Conservation (phyloP, 1,139 yeast species). For the Geotrichum klebahnii region DNA sequence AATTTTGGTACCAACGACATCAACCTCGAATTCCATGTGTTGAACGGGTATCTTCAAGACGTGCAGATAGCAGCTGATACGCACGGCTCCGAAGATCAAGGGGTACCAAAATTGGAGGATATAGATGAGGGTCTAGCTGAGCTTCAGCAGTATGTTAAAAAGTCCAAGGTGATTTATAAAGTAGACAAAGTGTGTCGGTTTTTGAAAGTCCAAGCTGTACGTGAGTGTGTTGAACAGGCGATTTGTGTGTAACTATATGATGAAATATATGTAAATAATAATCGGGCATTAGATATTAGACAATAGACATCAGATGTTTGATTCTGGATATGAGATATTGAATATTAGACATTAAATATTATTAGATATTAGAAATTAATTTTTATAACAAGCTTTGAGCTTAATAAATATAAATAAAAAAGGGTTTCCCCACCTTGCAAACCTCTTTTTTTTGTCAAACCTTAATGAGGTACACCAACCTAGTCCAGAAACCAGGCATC, state of each 20-base stretch:
- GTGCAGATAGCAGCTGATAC: neutral
- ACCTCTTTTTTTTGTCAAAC: neutral
- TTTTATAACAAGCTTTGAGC: too few species aligned
- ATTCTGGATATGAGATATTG: too few species aligned
- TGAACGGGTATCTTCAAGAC: neutral
- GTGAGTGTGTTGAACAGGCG: too few species aligned
- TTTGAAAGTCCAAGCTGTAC: too few species aligned
- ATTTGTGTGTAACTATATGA: too few species aligned
- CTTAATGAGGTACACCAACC: conserved; percentile 6
- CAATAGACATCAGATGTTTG: too few species aligned
- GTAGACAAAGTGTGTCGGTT: too few species aligned
- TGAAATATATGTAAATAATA: too few species aligned
- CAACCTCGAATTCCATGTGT: conserved; percentile 3
- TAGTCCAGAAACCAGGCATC: conserved; percentile 1
- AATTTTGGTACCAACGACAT: neutral
- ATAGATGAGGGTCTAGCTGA: conserved; percentile 1
- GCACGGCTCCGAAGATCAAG: too few species aligned
- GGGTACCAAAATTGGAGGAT: neutral
- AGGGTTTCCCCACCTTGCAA: neutral
- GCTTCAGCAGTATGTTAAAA: neutral
- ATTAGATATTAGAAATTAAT: conserved; percentile 1
- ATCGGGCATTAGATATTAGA: too few species aligned
- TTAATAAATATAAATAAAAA: neutral
- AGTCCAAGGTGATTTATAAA: too few species aligned
- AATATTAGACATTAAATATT: neutral